These are phyloP conservation scores for Myxozyma neglecta DNA, from an alignment of 805 yeast species.

Conservation along the genomic window DNA sequence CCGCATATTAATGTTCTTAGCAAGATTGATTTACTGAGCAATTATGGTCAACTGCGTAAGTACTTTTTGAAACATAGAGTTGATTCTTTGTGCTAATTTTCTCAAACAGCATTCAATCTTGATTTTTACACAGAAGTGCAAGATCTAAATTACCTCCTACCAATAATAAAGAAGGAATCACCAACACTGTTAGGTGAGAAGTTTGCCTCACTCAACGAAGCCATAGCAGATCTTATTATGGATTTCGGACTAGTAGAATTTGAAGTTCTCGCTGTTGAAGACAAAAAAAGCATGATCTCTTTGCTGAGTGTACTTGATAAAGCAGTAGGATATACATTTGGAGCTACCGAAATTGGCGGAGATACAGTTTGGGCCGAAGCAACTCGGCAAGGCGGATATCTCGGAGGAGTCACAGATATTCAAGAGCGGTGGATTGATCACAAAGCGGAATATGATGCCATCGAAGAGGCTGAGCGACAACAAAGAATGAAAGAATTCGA, in stretches of 20 bases:
- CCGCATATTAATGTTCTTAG: slow-evolving; percentile 93
- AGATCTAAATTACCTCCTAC: slow-evolving; percentile 67
- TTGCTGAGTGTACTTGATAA: slow-evolving; percentile 77
- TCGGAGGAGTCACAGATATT: slow-evolving; percentile 59
- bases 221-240: slow-evolving; percentile 78
- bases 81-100: no score
- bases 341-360: slow-evolving; percentile 93
- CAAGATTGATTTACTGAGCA: slow-evolving; percentile 77
- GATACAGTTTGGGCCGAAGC: slow-evolving; percentile 98
- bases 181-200: slow-evolving; percentile 61
- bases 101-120: slow-evolving; percentile 56
- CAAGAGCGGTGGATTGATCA: slow-evolving; percentile 96
- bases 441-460: slow-evolving; percentile 72
- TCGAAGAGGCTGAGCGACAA: slow-evolving; percentile 51
- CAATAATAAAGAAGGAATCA: slow-evolving; percentile 69
- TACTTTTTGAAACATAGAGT: neutral
- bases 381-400: slow-evolving; percentile 67
- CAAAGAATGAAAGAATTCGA: slow-evolving; percentile 47
- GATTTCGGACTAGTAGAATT: slow-evolving; percentile 86
- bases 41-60: slow-evolving; percentile 63
- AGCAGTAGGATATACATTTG: slow-evolving; percentile 91
- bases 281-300: slow-evolving; percentile 87
- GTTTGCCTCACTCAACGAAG: slow-evolving; percentile 66
- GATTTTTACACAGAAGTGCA: slow-evolving; percentile 92
- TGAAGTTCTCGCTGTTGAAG: slow-evolving; percentile 87